Evolutionary conservation across 2,329 filamentous ascomycete species (phyloP), one percentile per base, ranked within the genome.

Genomic region (Sphaceloma murrayae): DNA sequence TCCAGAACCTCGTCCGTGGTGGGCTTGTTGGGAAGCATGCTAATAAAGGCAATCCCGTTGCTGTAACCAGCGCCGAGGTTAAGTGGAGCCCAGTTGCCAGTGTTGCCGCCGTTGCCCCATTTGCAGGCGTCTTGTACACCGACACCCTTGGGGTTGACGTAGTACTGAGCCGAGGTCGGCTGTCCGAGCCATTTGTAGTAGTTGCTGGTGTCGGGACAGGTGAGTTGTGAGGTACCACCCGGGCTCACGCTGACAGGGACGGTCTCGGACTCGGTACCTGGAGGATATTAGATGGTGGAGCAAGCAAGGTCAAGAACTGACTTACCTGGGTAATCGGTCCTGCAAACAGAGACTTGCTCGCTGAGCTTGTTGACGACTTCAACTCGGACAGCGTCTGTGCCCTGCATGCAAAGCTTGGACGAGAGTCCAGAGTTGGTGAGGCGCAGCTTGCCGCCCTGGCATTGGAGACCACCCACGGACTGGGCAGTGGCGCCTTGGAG

Each of bases 291-390:
- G 21, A 29, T 18, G 6, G 3, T 17, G 27, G 3, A 3, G 14
- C 31, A 17, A 11, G 5, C 4, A 34, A 5, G 5, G 4, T 3
- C n/a, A 16, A 17, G 31, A 4, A 34, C 18, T 18, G 11, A 22
- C 62, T 61, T 59, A 74, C 87, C 89, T 50, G 91, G 91, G 67
- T 98, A 98, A 63, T 95, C 87, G 52, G 91, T 96, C 63, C 86
- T 86, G 77, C 91, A 98, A 54, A 94, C 75, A 33, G 82, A 74
- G 19, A 85, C 81, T 32, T 74, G 66, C 27, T 75, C 59, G 39
- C 64, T 58, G 24, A 95, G 72, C 45, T 80, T 77, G 73, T 94
- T 98, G 62, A 80, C 60, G 48, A 94, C 75, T 48, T 71, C 70
- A 53, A 95, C 75, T 52, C 55, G 62, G 51, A 70, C 63, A 34